phyloP scores from a whole-genome alignment of 176 grass and related monocot genomes.

The Lolium multiflorum region DNA sequence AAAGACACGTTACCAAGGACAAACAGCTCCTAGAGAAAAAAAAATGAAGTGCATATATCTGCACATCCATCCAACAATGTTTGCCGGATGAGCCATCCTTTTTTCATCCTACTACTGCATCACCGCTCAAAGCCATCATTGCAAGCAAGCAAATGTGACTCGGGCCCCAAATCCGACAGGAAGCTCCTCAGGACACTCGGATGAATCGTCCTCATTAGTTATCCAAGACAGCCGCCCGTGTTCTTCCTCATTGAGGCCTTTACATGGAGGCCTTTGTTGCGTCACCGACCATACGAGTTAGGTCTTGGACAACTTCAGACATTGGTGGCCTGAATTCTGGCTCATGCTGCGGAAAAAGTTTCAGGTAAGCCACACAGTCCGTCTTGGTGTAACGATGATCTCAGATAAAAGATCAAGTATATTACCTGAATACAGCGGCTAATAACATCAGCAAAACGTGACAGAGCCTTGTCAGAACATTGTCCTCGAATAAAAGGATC shows the following conservation, averaged over 20 bases:
- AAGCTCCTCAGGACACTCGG: neutral
- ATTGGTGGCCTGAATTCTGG: conserved; percentile 92
- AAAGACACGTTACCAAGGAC: neutral
- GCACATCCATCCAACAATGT: conserved; percentile 1
- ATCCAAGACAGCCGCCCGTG: neutral
- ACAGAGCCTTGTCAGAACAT: conserved; percentile 84
- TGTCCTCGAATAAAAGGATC: conserved; percentile 81
- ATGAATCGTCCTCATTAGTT: neutral
- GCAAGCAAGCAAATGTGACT: conserved; percentile 23
- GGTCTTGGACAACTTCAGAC: conserved; percentile 91
- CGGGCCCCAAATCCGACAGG: neutral
- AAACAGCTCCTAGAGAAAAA: conserved; percentile 4
- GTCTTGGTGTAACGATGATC: neutral
- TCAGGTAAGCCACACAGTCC: neutral
- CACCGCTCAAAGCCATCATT: conserved; percentile 32
- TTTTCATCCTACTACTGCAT: neutral
- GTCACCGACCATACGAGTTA: conserved; percentile 69
- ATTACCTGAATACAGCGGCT: conserved; percentile 90
- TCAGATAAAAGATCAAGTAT: conserved; percentile 14
- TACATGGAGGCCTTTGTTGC: conserved; percentile 61
- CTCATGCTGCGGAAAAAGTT: conserved; percentile 50
- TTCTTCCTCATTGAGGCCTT: neutral
- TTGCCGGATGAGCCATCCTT: conserved; percentile 5
- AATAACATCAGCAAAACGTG: conserved; percentile 85
- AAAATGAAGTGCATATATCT: conserved; percentile 26